phyloP scores from a whole-genome alignment of 352 stramenopile species.

The Phytophthora cryptogea region DNA sequence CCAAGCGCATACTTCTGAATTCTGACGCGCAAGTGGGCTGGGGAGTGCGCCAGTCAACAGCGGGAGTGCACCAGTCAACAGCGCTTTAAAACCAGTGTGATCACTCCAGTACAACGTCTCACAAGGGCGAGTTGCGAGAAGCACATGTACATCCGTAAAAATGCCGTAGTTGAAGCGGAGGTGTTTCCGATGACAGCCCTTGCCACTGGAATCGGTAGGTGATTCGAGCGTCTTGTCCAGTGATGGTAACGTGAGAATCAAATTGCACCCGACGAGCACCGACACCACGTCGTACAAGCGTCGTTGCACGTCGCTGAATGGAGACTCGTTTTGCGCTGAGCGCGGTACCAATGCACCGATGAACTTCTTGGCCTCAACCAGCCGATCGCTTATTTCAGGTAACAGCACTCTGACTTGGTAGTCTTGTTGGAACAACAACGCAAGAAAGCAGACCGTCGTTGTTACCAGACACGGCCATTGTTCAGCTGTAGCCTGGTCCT shows the following conservation, averaged over 20 bases:
- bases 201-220: conserved; percentile 23
- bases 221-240: conserved; percentile 18
- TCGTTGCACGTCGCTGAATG: conserved; percentile 51
- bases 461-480: conserved; percentile 63
- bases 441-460: conserved; percentile 59
- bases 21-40: conserved; percentile 2
- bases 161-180: conserved; percentile 62
- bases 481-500: conserved; percentile 44
- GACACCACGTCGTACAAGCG: conserved; percentile 75
- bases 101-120: conserved; percentile 2
- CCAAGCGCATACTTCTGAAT: neutral
- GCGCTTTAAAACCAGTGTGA: conserved; percentile 4
- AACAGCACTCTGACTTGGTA: conserved; percentile 31
- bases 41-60: conserved; percentile 2
- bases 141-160: conserved; percentile 42
- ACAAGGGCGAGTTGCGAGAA: conserved; percentile 27
- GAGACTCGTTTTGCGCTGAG: conserved; percentile 18
- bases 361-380: conserved; percentile 51
- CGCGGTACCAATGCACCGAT: conserved; percentile 22
- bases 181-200: conserved; percentile 43
- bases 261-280: conserved; percentile 56
- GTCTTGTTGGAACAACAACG: conserved; percentile 56
- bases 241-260: conserved; percentile 40
- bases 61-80: conserved; percentile 1
- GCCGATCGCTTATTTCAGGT: conserved; percentile 42